Base-by-base conservation (phyloP, 2,329 filamentous ascomycete species). In the Penicillium digitatum region DNA sequence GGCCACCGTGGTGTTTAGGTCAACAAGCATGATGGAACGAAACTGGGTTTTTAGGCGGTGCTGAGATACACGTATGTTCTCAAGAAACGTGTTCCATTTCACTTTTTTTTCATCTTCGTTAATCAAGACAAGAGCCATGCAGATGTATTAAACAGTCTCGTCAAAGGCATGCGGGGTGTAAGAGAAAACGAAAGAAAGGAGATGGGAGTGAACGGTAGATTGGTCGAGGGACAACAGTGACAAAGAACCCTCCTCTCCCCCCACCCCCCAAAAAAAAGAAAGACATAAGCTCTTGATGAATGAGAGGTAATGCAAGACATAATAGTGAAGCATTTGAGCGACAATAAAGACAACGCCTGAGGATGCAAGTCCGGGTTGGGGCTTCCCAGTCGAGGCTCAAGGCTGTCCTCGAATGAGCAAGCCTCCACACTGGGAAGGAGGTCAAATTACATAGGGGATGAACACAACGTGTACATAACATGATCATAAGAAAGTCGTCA, bases 401-500 rank as follows among this genome's bases (percentile, higher is more conserved):
- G 42, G 42, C 32, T 6, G 27, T 32, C 11, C 8, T 46, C 29
- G 22, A 51, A 11, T 35, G 26, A 48, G 32, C 9, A 1, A 45
- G 35, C 24, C 40, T 29, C 45, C n/a, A 38, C 47, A 52, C 22
- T 22, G 44, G 12, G 42, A 43, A 37, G 29, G 32, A 26, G 48
- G 18, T 45, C 44, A 32, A 27, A 55, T 58, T 57, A 62, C 57
- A 62, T 53, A 59, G 43, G 55, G 52, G 52, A 60, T 45, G 48
- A 53, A 59, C 52, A 60, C 55, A 51, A 40, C 58, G 58, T 57
- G 55, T 52, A 60, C 55, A 62, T 61, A 60, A 53, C 35, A 59
- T 50, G 63, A 60, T 65, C 59, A 61, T 64, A 38, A 54, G 58
- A 55, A 45, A 61, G 64, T 70, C 53, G 59, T 58, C 32, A 57